phyloP scores from a whole-genome alignment of 345 rosid species.

The Linum trigynum region DNA sequence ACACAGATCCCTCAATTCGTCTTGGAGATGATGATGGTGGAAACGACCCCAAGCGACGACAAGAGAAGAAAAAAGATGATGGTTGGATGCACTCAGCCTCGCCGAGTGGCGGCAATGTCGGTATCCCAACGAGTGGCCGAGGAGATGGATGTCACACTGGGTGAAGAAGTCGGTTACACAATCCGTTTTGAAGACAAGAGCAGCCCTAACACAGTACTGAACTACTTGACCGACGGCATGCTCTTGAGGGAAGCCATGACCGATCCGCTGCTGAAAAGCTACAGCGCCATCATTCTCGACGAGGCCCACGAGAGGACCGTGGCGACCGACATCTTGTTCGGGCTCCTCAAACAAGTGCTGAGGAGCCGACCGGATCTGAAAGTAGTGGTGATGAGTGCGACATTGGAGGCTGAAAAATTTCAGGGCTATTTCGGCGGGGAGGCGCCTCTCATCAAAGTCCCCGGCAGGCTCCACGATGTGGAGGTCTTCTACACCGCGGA shows the following conservation, averaged over 20 bases:
- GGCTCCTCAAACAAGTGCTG: constrained; percentile 79
- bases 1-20: constrained; percentile 33
- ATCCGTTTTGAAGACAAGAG: constrained; percentile 95
- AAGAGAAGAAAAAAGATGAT: constrained; percentile 76
- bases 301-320: constrained; percentile 96
- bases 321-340: constrained; percentile 84
- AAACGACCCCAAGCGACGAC: constrained; percentile 35
- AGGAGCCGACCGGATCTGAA: constrained; percentile 69
- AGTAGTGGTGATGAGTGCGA: constrained; percentile 99
- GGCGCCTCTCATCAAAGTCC: constrained; percentile 26
- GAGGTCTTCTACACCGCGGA: constrained; percentile 86
- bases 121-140: constrained; percentile 99
- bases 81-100: constrained; percentile 38
- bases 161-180: constrained; percentile 99
- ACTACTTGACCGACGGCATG: constrained; percentile 99
- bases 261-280: too few relatives aligned
- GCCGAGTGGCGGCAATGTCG: constrained; percentile 89
- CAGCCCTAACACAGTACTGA: constrained; percentile 72
- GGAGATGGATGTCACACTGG: constrained; percentile 96
- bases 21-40: constrained; percentile 70
- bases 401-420: constrained; percentile 91
- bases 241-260: constrained; percentile 32
- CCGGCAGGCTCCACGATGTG: constrained; percentile 91
- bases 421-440: constrained; percentile 74
- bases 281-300: constrained; percentile 83